Evolutionary conservation across 208 protist species (phyloP).

Genomic region (Leishmania turanica): DNA sequence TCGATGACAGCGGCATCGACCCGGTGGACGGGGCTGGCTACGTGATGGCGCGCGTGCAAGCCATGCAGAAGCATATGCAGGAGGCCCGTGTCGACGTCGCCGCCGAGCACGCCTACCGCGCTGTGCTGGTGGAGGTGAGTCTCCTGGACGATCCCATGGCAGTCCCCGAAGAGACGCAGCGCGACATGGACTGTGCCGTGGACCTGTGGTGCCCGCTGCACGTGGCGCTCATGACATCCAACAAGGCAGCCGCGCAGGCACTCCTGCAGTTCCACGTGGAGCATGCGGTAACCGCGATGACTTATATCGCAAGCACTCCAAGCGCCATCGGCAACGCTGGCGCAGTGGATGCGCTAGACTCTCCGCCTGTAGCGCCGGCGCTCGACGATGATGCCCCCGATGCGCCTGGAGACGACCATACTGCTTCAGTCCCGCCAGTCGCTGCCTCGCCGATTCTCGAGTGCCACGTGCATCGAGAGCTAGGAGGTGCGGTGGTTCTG

Average conservation of each 20-base stretch:
- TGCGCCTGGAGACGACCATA: not conserved
- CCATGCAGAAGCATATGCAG: conserved; percentile 23
- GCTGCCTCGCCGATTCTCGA: conserved; percentile 23
- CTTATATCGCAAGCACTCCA: conserved; percentile 21
- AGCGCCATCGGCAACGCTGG: not conserved
- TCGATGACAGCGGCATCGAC: conserved; percentile 21
- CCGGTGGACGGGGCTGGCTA: conserved; percentile 31
- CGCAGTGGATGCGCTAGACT: not conserved
- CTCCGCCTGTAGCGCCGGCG: not conserved
- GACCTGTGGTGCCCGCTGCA: conserved; percentile 76
- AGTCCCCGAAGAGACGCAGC: conserved; percentile 31
- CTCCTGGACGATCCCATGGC: conserved; percentile 53
- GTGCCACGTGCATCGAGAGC: conserved; percentile 48
- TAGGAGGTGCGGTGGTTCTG: conserved; percentile 52
- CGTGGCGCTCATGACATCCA: conserved; percentile 63
- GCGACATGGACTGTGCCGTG: conserved; percentile 33
- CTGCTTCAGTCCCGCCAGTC: not conserved
- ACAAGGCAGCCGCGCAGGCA: conserved; percentile 30
- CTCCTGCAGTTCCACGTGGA: conserved; percentile 67
- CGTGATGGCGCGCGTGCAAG: conserved; percentile 11
- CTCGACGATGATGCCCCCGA: not conserved
- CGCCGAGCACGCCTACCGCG: conserved; percentile 41
- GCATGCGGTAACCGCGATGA: conserved; percentile 45
- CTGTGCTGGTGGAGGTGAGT: conserved; percentile 64
- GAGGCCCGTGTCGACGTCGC: conserved; percentile 28